phyloP scores from a whole-genome alignment of 306 rosid genomes.

The Gastrolobium villosum region DNA sequence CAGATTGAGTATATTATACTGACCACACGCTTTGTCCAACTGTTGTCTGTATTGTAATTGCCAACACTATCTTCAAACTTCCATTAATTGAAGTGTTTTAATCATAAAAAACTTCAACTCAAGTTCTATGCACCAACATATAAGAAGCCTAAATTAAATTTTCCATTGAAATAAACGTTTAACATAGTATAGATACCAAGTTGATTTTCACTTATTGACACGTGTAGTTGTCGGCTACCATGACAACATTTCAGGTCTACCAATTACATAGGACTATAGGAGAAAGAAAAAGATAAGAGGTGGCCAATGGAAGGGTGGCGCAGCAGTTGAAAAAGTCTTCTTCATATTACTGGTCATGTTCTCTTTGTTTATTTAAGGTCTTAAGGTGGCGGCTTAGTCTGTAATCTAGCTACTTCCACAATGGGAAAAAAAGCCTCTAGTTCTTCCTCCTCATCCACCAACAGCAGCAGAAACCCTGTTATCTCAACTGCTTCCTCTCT shows the following conservation, averaged over 20 bases:
- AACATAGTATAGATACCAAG: background rate
- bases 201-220: slow-evolving; percentile 48
- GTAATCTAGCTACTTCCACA: slow-evolving; percentile 33
- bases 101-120: slow-evolving; percentile 15
- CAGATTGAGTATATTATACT: slow-evolving; percentile 13
- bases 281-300: slow-evolving; percentile 48
- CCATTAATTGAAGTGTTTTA: slow-evolving; percentile 21
- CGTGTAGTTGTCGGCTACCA: slow-evolving; percentile 68
- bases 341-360: background rate
- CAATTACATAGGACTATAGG: slow-evolving; percentile 44
- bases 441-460: slow-evolving; percentile 62
- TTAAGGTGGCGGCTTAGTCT: slow-evolving; percentile 61
- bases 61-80: slow-evolving; percentile 27
- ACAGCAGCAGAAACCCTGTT: slow-evolving; percentile 42
- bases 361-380: slow-evolving; percentile 41
- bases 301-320: slow-evolving; percentile 49
- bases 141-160: slow-evolving; percentile 3
- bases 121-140: background rate
- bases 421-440: slow-evolving; percentile 63
- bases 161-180: slow-evolving; percentile 6
- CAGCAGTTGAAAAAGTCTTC: slow-evolving; percentile 48
- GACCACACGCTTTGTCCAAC: slow-evolving; percentile 48
- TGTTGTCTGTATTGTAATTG: slow-evolving; percentile 30
- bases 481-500: slow-evolving; percentile 56
- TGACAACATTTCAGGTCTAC: slow-evolving; percentile 58